phyloP scores from a whole-genome alignment of 1,284 basidiomycete genomes.

The Ustanciosporium gigantosporum region DNA sequence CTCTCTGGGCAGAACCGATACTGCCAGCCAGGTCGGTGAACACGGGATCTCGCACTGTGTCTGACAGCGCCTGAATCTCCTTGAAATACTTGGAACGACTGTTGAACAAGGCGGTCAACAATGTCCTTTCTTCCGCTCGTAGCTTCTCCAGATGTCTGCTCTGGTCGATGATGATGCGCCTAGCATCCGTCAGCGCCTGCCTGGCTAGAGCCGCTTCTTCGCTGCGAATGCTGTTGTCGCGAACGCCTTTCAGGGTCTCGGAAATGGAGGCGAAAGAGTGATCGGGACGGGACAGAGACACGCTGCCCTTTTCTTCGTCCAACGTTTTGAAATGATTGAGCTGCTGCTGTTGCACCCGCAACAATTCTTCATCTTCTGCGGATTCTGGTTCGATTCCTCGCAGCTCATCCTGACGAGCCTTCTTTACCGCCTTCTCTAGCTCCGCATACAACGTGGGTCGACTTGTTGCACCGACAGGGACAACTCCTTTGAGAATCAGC shows the following conservation, averaged over 20 bases:
- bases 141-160: conserved; percentile 34
- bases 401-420: conserved; percentile 19
- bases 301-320: conserved; percentile 34
- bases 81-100: conserved; percentile 51
- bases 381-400: conserved; percentile 15
- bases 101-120: conserved; percentile 45
- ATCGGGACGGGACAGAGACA: conserved; percentile 5
- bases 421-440: conserved; percentile 33
- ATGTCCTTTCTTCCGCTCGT: conserved; percentile 25
- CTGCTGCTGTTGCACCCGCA: conserved; percentile 41
- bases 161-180: conserved; percentile 31
- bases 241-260: conserved; percentile 19
- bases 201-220: conserved; percentile 31
- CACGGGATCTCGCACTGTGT: conserved; percentile 49
- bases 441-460: conserved; percentile 44
- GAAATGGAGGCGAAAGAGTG: conserved; percentile 18
- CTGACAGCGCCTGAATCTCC: conserved; percentile 54
- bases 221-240: conserved; percentile 10
- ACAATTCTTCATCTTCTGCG: conserved; percentile 26
- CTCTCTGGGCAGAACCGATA: conserved; percentile 19
- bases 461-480: conserved; percentile 44
- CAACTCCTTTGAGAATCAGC: conserved; percentile 43
- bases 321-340: conserved; percentile 46
- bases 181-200: conserved; percentile 12
- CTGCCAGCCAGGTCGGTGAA: conserved; percentile 21